Evolutionary conservation across 208 protist species (phyloP).

Genomic region (Angomonas ambiguus): DNA sequence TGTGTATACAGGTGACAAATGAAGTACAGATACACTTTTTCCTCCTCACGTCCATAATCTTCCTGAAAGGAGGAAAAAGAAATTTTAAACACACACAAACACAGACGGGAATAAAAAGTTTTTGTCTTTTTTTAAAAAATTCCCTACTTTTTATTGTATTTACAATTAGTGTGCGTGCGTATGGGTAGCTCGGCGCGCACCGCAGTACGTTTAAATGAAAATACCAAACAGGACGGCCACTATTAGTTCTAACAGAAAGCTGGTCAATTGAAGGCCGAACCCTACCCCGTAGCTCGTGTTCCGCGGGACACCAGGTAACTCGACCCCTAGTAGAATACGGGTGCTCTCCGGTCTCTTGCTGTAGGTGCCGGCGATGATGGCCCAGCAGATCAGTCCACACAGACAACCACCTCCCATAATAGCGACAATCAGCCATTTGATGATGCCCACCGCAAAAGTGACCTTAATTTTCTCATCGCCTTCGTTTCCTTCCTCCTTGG

Average conservation of each 20-base stretch:
- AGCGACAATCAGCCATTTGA: constrained; percentile 43
- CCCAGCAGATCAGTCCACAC: constrained; percentile 64
- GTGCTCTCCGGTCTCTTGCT: constrained; percentile 10
- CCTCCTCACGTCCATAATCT: background rate
- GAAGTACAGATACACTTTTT: constrained; percentile 1
- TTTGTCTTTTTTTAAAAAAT: too few relatives aligned
- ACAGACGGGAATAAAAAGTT: background rate
- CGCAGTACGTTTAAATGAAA: constrained; percentile 8
- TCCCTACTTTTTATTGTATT: constrained; percentile 8
- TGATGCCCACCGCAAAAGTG: constrained; percentile 19
- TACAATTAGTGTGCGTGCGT: too few relatives aligned
- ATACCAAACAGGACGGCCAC: constrained; percentile 24
- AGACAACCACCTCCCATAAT: constrained; percentile 20
- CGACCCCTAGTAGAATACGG: background rate
- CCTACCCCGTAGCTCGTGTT: constrained; percentile 57
- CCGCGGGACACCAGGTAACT: background rate
- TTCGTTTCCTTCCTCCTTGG: background rate
- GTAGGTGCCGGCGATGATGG: constrained; percentile 37
- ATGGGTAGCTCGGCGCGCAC: too few relatives aligned
- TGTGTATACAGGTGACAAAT: background rate
- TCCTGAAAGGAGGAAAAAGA: background rate
- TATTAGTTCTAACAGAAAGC: constrained; percentile 40
- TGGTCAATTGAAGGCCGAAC: constrained; percentile 55
- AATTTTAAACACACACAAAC: constrained; percentile 5
- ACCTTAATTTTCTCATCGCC: background rate